Evolutionary conservation across 306 rosid genomes (phyloP), one percentile per base, ranked within the genome.

Genomic region (Cucumis cinereus): DNA sequence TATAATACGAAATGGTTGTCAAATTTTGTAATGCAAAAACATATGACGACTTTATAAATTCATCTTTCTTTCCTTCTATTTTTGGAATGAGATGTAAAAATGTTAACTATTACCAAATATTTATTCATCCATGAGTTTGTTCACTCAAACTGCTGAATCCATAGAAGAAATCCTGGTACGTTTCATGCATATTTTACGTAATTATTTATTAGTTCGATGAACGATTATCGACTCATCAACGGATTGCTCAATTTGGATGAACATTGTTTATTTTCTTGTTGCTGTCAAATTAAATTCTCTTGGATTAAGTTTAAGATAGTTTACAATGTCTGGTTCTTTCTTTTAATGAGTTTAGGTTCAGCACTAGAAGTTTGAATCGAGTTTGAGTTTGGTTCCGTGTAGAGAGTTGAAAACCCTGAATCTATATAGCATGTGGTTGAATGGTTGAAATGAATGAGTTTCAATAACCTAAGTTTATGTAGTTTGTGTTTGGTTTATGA

Each of bases 1-100:
- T 71, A 70, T 72, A 15, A 70, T 70, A 70, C 75, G 11, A 50
- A 72, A 72, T 72, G 43, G 43, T 50, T 49, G 76, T 72, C 76
- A 72, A 72, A 72, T 72, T 72, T 72, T 72, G 76, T 72, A 72
- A 72, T 72, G 76, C 76, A 19, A 72, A 49, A 28, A 72, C 60
- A 72, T 72, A 72, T 47, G 40, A 47, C 60, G 59, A 47, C 60
- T 50, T 72, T 72, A 72, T 71, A 50, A 49, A 47, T 70, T 70
- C 57, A 49, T 72, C 38, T 28, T 49, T 72, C 17, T 72, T 50
- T 72, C 56, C 60, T 26, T 72, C 45, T 30, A 45, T 72, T 72
- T 72, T 72, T 72, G 76, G 76, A 47, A 72, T 72, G 60, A 72
- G 76, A 50, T 72, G 76, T 72, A 50, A 33, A 72, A 72, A 50